Conservation (phyloP, 768 basidiomycete species). For the Lactarius quietus region DNA sequence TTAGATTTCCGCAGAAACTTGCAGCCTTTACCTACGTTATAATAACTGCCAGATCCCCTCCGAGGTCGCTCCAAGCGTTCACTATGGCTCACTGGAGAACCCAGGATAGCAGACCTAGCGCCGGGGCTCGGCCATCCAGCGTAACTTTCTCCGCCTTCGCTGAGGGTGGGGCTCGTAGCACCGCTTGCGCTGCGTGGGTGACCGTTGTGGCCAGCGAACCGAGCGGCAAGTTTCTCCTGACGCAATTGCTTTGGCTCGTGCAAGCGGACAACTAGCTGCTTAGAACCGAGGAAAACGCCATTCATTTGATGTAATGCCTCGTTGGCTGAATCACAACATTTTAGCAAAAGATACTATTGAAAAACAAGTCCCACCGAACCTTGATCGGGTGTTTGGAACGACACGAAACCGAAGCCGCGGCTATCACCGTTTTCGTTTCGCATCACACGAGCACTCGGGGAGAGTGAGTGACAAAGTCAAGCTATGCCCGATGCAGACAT, state of each 20-base stretch:
- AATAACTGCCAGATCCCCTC: slow-evolving; percentile 82
- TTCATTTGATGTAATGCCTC: slow-evolving; percentile 82
- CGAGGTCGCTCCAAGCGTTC: slow-evolving; percentile 65
- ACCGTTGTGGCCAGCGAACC: slow-evolving; percentile 71
- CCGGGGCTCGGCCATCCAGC: slow-evolving; percentile 74
- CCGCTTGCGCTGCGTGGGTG: slow-evolving; percentile 80
- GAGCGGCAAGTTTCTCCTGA: slow-evolving; percentile 81
- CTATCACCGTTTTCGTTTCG: slow-evolving; percentile 76
- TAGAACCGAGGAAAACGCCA: slow-evolving; percentile 62
- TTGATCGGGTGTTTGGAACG: slow-evolving; percentile 79
- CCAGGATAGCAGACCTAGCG: slow-evolving; percentile 46
- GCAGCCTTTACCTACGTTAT: slow-evolving; percentile 50
- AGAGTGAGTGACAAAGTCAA: slow-evolving; percentile 6
- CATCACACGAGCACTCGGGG: slow-evolving; percentile 84
- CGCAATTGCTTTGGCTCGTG: slow-evolving; percentile 92
- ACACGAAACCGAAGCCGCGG: slow-evolving; percentile 90
- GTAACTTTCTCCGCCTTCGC: slow-evolving; percentile 76
- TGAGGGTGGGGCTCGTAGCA: slow-evolving; percentile 79
- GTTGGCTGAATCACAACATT: slow-evolving; percentile 43
- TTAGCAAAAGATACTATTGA: slow-evolving; percentile 14
- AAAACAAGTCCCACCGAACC: slow-evolving; percentile 36
- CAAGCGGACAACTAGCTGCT: slow-evolving; percentile 79
- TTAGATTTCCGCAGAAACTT: slow-evolving; percentile 2
- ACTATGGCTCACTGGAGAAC: slow-evolving; percentile 50
- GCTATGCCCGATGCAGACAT: slow-evolving; percentile 19